These are phyloP conservation scores for Tricholoma terreum DNA, from an alignment of 768 basidiomycete species.

Conservation along the genomic window DNA sequence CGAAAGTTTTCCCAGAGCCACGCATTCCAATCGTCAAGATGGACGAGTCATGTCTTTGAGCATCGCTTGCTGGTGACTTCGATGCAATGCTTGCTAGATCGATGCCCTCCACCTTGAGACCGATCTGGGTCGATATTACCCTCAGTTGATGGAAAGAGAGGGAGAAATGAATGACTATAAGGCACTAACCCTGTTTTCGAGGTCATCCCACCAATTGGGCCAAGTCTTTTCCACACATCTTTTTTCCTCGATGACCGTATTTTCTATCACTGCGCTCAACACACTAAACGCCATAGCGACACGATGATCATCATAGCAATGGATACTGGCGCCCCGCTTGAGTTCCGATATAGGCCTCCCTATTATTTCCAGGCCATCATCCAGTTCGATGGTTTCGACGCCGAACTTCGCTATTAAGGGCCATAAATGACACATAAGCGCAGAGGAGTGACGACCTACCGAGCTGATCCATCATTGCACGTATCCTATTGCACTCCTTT, in stretches of 20 bases:
- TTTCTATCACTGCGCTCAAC: conserved; percentile 66
- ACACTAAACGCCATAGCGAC: conserved; percentile 99
- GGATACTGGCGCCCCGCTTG: conserved; percentile 70
- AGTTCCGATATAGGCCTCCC: conserved; percentile 68
- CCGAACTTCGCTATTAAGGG: conserved; percentile 80
- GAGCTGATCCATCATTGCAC: conserved; percentile 94
- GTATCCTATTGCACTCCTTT: conserved; percentile 96
- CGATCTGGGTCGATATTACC: conserved; percentile 59
- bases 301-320: conserved; percentile 98
- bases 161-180: not conserved
- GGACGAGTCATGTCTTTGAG: conserved; percentile 16
- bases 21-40: conserved; percentile 65
- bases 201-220: conserved; percentile 99
- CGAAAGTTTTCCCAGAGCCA: conserved; percentile 90
- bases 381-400: conserved; percentile 86
- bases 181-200: conserved; percentile 79
- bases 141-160: not conserved
- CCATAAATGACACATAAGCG: not conserved
- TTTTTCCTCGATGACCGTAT: conserved; percentile 91
- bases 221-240: conserved; percentile 99
- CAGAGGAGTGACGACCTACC: conserved; percentile 46
- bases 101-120: conserved; percentile 81
- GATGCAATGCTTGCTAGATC: conserved; percentile 52
- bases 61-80: conserved; percentile 42
- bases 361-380: conserved; percentile 88